These are phyloP conservation scores for Gillenia trifoliata DNA, from an alignment of 306 rosid species.

Conservation along the genomic window DNA sequence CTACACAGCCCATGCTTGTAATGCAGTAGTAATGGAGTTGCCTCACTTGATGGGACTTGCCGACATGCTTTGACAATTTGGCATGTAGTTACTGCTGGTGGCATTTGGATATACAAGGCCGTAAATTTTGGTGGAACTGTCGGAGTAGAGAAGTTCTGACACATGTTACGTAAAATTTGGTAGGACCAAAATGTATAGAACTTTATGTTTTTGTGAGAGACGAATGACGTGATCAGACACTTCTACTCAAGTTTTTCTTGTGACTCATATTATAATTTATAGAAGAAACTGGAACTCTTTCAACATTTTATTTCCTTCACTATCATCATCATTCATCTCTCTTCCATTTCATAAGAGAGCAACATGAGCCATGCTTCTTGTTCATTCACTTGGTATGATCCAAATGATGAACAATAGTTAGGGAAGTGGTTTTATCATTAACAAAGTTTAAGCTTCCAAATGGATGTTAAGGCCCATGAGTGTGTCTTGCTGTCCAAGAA, in stretches of 20 bases:
- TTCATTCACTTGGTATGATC: not conserved
- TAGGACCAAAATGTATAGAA: no score
- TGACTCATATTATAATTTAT: not conserved
- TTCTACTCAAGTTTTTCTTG: not conserved
- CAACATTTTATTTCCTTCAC: not conserved
- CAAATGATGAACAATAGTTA: not conserved
- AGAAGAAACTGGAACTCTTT: not conserved
- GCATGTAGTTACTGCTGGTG: not conserved
- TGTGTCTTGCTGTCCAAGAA: not conserved
- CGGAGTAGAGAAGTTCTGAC: no score
- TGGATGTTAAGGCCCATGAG: not conserved
- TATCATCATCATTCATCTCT: not conserved
- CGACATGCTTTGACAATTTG: not conserved
- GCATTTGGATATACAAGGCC: not conserved
- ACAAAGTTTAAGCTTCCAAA: no score
- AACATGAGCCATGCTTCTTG: not conserved
- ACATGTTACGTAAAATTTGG: no score
- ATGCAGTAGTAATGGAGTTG: slow-evolving; percentile 14
- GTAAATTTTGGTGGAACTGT: no score
- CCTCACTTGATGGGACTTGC: not conserved
- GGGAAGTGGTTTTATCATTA: not conserved
- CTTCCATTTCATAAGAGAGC: not conserved
- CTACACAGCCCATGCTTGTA: slow-evolving; percentile 4
- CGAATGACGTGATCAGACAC: not conserved
- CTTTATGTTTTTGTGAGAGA: no score